Conservation (phyloP, 2,329 filamentous ascomycete species). For the Acarospora socialis region DNA sequence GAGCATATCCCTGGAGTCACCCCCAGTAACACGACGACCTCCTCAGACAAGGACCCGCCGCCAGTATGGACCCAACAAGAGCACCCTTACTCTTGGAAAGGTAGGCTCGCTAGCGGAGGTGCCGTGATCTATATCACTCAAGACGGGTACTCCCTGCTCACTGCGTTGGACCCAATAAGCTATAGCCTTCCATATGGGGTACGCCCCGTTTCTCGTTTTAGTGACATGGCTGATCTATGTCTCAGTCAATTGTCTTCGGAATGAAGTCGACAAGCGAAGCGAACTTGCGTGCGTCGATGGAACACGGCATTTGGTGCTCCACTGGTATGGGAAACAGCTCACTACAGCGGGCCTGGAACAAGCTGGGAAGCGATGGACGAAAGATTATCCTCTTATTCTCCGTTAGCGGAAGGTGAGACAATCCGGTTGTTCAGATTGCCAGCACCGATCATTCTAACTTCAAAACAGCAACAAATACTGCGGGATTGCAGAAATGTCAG, state of each 20-base stretch:
- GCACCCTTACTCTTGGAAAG: too few species aligned
- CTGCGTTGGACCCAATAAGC: conserved; percentile 6
- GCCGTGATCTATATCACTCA: too few species aligned
- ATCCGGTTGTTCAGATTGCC: neutral
- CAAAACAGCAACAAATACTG: conserved; percentile 6
- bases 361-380: conserved; percentile 2
- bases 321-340: conserved; percentile 9
- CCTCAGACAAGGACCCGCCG: too few species aligned
- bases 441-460: neutral
- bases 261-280: conserved; percentile 8
- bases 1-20: too few species aligned
- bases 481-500: conserved; percentile 9
- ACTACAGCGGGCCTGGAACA: conserved; percentile 9
- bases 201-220: too few species aligned
- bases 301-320: conserved; percentile 8
- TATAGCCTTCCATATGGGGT: conserved; percentile 8
- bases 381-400: conserved; percentile 10
- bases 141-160: too few species aligned
- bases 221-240: conserved; percentile 1
- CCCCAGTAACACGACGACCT: too few species aligned
- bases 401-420: conserved; percentile 7
- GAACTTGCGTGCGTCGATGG: conserved; percentile 6
- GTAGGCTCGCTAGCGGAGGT: too few species aligned
- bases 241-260: conserved; percentile 10
- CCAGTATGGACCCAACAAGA: too few species aligned